Base-by-base conservation (phyloP, 352 stramenopile genomes). In the Phytophthora pistaciae region DNA sequence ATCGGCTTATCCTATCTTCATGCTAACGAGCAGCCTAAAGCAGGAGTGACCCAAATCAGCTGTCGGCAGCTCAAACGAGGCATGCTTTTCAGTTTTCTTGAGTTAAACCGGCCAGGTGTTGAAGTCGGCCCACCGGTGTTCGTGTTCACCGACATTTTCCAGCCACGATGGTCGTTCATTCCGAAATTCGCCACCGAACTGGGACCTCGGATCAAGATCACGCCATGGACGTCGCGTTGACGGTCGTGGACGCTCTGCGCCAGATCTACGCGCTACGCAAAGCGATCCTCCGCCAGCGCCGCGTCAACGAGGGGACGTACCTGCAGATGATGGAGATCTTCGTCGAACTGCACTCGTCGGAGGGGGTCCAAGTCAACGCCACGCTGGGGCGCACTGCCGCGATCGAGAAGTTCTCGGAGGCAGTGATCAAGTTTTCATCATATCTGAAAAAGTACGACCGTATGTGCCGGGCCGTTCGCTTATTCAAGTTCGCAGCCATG, bases 371-470 rank as follows among this genome's bases (percentile, higher is more conserved):
- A 46, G 20, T 27, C 11, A 64, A 68, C 27, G 46, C 59, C 3
- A 58, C 56, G 16, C 49, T 75, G 20, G 31, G 20, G 20, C 64
- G 63, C 60, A 68, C 33, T n/a, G 18, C 25, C 5, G 46, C 42
- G 0, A 6, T 80, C 11, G 21, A 66, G 18, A 66, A 40, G 31
- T 74, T 74, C 42, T 49, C 64, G 7, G 7, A 2, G 36, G 50
- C 56, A 9, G 58, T 68, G 23, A 20, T 3, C 18, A 49, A 44
- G 13, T 78, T 75, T 61, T 14, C 27, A 2, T 23, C 23, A 0
- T 75, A 78, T 13, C 21, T 80, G 21, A 2, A 57, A 56, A 74
- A 72, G 16, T 72, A 78, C 21, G 29, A 65, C 23, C 49, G 63
- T 14, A 72, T 70, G 69, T 58, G 70, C 14, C 31, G 58, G 16